Conservation (phyloP, 2,329 filamentous ascomycete species). For the Diaporthe sp. region DNA sequence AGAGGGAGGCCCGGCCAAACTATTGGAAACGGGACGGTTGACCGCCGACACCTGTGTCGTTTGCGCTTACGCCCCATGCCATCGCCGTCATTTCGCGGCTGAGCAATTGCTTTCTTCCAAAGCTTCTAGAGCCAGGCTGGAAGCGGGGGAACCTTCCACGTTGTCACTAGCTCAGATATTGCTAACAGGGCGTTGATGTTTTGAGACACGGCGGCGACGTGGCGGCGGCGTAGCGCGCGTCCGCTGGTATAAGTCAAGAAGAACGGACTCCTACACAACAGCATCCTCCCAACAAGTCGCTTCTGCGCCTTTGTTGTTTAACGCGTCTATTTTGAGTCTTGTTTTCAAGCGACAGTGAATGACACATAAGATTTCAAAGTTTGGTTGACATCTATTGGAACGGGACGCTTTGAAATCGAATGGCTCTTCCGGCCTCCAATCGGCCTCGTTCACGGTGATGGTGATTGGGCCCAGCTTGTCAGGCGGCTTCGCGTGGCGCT, state of each 20-base stretch:
- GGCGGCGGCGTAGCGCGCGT: slow-evolving; percentile 19
- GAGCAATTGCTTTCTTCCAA: slow-evolving; percentile 14
- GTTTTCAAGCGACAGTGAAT: neutral
- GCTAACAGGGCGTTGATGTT: neutral
- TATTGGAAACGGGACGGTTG: neutral
- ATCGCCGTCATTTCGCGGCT: neutral
- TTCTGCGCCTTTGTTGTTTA: neutral
- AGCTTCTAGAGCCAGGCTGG: slow-evolving; percentile 34
- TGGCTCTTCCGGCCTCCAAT: slow-evolving; percentile 2
- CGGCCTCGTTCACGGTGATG: slow-evolving; percentile 9
- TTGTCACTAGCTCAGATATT: slow-evolving; percentile 21
- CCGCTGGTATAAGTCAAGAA: neutral
- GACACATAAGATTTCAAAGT: neutral
- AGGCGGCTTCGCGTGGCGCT: slow-evolving; percentile 29
- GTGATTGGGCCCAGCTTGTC: slow-evolving; percentile 25
- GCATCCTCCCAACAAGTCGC: neutral
- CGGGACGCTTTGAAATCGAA: slow-evolving; percentile 2
- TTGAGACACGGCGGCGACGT: slow-evolving; percentile 20
- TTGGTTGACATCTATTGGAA: neutral
- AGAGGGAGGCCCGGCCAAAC: neutral
- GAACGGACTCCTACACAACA: neutral
- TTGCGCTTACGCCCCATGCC: slow-evolving; percentile 13
- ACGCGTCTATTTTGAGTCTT: neutral
- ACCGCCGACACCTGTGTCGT: neutral
- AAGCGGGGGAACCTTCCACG: slow-evolving; percentile 12